Percentiles rank a stretch among this genome's conserved stretches.
Conservation (phyloP, 1,139 yeast genomes). For the Arxiozyma telluris region DNA sequence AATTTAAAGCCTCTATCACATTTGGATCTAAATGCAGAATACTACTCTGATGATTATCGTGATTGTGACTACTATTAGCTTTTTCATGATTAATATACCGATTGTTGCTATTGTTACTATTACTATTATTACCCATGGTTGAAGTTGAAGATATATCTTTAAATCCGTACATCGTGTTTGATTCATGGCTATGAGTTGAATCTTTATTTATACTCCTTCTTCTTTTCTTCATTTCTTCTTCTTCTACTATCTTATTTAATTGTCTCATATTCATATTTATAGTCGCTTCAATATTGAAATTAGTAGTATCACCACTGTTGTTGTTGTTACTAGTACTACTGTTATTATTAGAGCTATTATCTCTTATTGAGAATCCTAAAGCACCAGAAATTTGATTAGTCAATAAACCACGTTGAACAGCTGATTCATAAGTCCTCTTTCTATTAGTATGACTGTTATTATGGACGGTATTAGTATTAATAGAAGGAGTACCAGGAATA, state of each 20-base stretch:
- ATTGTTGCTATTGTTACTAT: constrained; percentile 12
- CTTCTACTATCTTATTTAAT: constrained; percentile 1
- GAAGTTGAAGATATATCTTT: background rate
- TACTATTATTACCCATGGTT: constrained; percentile 9
- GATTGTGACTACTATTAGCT: constrained; percentile 1
- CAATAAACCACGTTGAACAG: background rate
- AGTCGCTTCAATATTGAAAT: background rate
- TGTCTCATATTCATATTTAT: constrained; percentile 1
- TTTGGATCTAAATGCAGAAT: background rate
- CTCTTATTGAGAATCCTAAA: background rate
- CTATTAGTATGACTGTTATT: background rate
- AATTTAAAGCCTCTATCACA: background rate
- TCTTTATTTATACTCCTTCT: background rate
- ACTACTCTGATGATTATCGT: constrained; percentile 1
- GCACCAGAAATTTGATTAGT: background rate
- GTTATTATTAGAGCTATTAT: background rate
- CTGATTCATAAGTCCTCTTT: constrained; percentile 2
- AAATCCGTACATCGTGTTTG: background rate
- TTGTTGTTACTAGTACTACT: background rate
- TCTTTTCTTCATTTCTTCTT: constrained; percentile 1
- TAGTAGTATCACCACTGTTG: background rate
- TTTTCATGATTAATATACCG: no score
- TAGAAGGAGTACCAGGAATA: background rate
- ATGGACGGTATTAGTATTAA: background rate
- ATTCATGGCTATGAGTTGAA: background rate